Evolutionary conservation across 2,329 filamentous ascomycete genomes (phyloP), one percentile per base, ranked within the genome.

Genomic region (Cytospora leucostoma): DNA sequence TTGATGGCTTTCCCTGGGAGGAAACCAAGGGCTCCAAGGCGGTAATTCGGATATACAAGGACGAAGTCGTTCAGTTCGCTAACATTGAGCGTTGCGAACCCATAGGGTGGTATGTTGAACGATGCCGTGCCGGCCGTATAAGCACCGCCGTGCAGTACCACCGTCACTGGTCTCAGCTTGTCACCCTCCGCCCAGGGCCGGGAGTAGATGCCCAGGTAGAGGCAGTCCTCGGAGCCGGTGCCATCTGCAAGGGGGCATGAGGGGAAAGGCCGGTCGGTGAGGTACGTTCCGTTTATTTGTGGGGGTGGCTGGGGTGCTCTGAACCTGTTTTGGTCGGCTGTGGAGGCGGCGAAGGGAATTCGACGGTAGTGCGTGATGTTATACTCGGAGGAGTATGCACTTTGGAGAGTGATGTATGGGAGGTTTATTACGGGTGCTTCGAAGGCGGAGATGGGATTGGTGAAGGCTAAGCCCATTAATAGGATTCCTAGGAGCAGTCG

Each of bases 1-100:
- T 84, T 69, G 13, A 74, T 72, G 15, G 81, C 86, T 8, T 54
- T 50, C 13, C 57, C 57, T 2, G 84, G 81, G 33, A 91, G 73
- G 74, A 94, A 92, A 0, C 90, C 90, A 69, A 92, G 78, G 4
- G 85, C 82, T 2, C 86, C 86, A 55, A 91, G 80, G 10, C 88
- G 81, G 72, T 90, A 86, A 72, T 84, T 84, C 4, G 50, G 58
- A 35, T 47, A 60, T 12, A 60, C 58, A 11, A 60, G 49, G 7
- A 60, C 50, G 12, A 53, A 44, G 35, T 60, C 49, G 34, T 53
- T 53, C 33, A 17, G 11, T 70, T 87, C 82, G 71, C 79, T 83
- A 56, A 88, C 79, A 40, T 78, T 83, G 50, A 90, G 77, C 56
- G 89, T 75, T 8, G 82, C 81, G 52, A 75, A 71, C 32, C 76